Base-by-base conservation (phyloP, 78 protist species). In the Emiliania huxleyi region DNA sequence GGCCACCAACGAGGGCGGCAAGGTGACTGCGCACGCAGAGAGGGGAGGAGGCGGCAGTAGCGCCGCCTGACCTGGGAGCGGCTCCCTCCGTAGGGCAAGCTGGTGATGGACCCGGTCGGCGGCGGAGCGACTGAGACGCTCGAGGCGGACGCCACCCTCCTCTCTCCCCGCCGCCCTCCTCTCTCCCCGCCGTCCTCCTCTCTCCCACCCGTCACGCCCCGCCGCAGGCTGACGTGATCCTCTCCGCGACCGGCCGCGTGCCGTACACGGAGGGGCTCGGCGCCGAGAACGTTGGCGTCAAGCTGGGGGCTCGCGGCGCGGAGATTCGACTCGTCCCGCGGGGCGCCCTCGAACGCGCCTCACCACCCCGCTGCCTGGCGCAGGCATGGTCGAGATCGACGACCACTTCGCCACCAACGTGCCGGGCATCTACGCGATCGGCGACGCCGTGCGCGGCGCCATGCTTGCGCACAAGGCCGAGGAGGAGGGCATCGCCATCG, bases 401-500 rank as follows among this genome's bases (percentile, higher is more conserved):
- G 96, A 94, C 2, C 69, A 95, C 85, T 97, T 96, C 95, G 90
- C 40, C 71, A 97, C 99, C 52, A 96, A 91, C 43, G 97, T 98
- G 33, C 95, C 94, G 29, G 5, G 40, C 90, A 83, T 99, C 91
- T 98, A 94, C 75, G 99, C 99, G 49, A 99, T 99, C 93, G 99
- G 99, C 37, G 99, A 99, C 89, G 97, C 94, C 90, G 94, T 98
- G 73, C 73, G 56, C 35, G 99, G 99, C 8, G 98, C 99, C 44
- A 99, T 99, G 99, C 97, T 99, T 18, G 99, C 99, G 33, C 99
- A 99, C 99, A 99, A 99, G 97, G 95, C 93, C 62, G 92, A 87
- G 88, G 92, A 90, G 90, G 69, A 90, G 96, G 98, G 95, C 52
- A 96, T 99, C 90, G 96, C 97, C 33, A 73, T 93, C 75, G 97